Percentiles rank a stretch among this genome's conserved stretches.
phyloP scores from a whole-genome alignment of 345 rosid genomes.

The Eucalyptus curtisii region DNA sequence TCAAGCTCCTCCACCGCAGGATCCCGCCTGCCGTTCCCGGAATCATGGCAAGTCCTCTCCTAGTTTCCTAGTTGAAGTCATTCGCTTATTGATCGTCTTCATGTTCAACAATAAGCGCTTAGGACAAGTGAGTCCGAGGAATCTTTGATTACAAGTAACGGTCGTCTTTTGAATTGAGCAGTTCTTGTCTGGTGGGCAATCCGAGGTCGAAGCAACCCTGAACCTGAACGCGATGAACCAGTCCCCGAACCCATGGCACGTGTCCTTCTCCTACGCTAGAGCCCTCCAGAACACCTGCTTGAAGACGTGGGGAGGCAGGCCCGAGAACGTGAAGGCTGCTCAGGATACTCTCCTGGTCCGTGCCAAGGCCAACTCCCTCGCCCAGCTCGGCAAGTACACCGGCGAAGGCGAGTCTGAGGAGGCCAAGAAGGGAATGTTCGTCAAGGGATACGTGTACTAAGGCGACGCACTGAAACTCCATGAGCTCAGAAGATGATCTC shows the following conservation, averaged over 20 bases:
- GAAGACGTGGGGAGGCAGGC: conserved; percentile 91
- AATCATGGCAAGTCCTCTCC: conserved; percentile 71
- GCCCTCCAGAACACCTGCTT: conserved; percentile 93
- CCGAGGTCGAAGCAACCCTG: conserved; percentile 94
- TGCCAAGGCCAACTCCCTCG: conserved; percentile 83
- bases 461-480: not conserved
- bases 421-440: conserved; percentile 89
- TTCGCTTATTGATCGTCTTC: not conserved
- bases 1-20: conserved; percentile 79
- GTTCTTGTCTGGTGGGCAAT: conserved; percentile 99
- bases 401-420: conserved; percentile 86
- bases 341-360: conserved; percentile 59
- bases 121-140: not conserved
- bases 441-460: conserved; percentile 77
- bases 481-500: not conserved
- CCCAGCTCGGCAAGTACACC: conserved; percentile 92
- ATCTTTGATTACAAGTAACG: not conserved
- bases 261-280: conserved; percentile 94
- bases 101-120: not conserved
- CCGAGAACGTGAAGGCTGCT: conserved; percentile 78
- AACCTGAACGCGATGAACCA: conserved; percentile 98
- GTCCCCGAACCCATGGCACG: conserved; percentile 83
- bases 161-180: conserved; percentile 10
- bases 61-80: not conserved
- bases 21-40: conserved; percentile 94